These are phyloP conservation scores for Camellia sinensis DNA, from an alignment of 148 eudicot genomes.

Conservation along the genomic window DNA sequence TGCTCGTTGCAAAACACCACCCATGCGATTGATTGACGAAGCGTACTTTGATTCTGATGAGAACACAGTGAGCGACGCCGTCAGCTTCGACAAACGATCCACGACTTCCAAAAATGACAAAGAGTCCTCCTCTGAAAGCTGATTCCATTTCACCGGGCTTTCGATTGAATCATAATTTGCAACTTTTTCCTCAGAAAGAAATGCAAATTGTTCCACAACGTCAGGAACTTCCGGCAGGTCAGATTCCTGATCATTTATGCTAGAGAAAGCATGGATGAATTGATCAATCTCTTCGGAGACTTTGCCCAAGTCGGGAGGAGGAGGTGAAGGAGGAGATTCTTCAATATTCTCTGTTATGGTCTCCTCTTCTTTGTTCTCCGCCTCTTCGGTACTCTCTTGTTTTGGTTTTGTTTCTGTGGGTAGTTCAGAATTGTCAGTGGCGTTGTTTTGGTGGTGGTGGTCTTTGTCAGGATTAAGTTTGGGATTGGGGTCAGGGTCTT, in stretches of 20 bases:
- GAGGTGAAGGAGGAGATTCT: constrained; percentile 23
- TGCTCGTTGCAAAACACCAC: constrained; percentile 40
- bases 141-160: constrained; percentile 28
- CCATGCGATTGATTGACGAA: constrained; percentile 27
- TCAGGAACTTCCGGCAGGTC: constrained; percentile 29
- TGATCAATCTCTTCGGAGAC: constrained; percentile 35
- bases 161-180: constrained; percentile 27
- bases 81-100: constrained; percentile 30
- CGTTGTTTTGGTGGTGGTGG: neutral
- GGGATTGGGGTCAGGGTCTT: neutral
- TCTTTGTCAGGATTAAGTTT: neutral
- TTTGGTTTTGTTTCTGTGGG: neutral
- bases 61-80: constrained; percentile 17
- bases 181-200: constrained; percentile 36
- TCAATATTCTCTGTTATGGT: neutral
- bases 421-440: neutral
- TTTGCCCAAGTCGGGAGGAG: constrained; percentile 30
- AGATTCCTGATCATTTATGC: neutral
- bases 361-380: constrained; percentile 11
- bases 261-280: constrained; percentile 22
- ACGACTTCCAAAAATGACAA: constrained; percentile 20
- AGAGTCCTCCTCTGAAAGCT: constrained; percentile 22
- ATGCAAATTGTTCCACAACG: constrained; percentile 30
- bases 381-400: neutral
- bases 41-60: constrained; percentile 28